Conservation (phyloP, 2,329 filamentous ascomycete species). For the Colletotrichum abscissum region DNA sequence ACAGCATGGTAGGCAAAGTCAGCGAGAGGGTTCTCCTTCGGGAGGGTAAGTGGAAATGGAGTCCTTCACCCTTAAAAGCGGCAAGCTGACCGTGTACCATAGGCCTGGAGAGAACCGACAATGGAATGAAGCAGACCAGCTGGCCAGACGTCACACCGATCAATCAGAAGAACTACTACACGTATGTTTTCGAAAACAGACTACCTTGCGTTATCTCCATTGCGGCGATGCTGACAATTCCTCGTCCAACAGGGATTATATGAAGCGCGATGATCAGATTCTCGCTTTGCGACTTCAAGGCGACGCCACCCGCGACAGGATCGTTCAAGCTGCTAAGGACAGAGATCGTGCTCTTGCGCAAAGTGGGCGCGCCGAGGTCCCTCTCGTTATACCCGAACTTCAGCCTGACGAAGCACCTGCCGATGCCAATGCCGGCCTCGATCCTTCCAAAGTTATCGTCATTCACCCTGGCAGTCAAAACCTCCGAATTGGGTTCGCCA, state of each 20-base stretch:
- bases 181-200: constrained; percentile 63
- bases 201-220: background rate
- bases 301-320: constrained; percentile 85
- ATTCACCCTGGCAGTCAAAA: constrained; percentile 98
- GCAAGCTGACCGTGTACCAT: constrained; percentile 36
- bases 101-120: constrained; percentile 97
- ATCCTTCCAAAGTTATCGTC: constrained; percentile 91
- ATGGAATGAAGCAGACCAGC: constrained; percentile 94
- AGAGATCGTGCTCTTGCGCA: constrained; percentile 87
- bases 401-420: constrained; percentile 68
- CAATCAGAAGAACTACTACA: constrained; percentile 99
- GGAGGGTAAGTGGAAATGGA: constrained; percentile 61
- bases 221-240: constrained; percentile 38
- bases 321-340: constrained; percentile 89
- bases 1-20: constrained; percentile 70
- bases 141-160: constrained; percentile 95
- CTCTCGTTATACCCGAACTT: constrained; percentile 70
- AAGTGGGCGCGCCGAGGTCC: constrained; percentile 74
- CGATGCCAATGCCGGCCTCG: constrained; percentile 68
- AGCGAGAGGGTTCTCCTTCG: constrained; percentile 72
- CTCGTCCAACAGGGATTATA: constrained; percentile 78
- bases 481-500: constrained; percentile 92
- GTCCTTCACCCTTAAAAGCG: background rate
- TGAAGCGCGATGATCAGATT: constrained; percentile 97
- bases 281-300: constrained; percentile 88